Conservation (phyloP, 306 rosid genomes). For the Hippophae tibetana region DNA sequence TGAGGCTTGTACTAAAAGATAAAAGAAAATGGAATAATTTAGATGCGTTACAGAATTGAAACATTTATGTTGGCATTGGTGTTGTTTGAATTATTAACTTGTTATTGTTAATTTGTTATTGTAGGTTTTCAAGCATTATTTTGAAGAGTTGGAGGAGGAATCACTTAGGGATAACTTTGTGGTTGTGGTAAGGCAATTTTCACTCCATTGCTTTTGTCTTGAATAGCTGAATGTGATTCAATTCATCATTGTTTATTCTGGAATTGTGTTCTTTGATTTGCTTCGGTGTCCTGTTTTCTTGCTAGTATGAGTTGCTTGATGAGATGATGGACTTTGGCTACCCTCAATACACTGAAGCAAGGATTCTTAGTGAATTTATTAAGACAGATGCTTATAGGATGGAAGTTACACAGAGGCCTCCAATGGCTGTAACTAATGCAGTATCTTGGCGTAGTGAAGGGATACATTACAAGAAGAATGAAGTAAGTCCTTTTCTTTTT, state of each 20-base stretch:
- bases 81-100: no score
- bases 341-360: conserved; percentile 94
- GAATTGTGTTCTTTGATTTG: neutral
- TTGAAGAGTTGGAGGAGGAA: conserved; percentile 93
- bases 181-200: conserved; percentile 65
- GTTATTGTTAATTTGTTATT: conserved; percentile 4
- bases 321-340: conserved; percentile 99
- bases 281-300: conserved; percentile 10
- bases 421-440: conserved; percentile 99
- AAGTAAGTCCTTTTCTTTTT: conserved; percentile 31
- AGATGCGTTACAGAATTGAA: no score
- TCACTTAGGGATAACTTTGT: conserved; percentile 97
- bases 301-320: conserved; percentile 85
- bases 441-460: conserved; percentile 99
- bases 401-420: conserved; percentile 97
- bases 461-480: conserved; percentile 87
- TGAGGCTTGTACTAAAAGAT: no score
- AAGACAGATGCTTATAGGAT: conserved; percentile 98
- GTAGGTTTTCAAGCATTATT: conserved; percentile 96
- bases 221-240: no score
- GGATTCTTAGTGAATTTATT: conserved; percentile 92
- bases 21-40: no score
- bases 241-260: no score
- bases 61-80: no score
- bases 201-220: no score